phyloP scores from a whole-genome alignment of 2,329 filamentous ascomycete genomes.

The Colletotrichum truncatum region DNA sequence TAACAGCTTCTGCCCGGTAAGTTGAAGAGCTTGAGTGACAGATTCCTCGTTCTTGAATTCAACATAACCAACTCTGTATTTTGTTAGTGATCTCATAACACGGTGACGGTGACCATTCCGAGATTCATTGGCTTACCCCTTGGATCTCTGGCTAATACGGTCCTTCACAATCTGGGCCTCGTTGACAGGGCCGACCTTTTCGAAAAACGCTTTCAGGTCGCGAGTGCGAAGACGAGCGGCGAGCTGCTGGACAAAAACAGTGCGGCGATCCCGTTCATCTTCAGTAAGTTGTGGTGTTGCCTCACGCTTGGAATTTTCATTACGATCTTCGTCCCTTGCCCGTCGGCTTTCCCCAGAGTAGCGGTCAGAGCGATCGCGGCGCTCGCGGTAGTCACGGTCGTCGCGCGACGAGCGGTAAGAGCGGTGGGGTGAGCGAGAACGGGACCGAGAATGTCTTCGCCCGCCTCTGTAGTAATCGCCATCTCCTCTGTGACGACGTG shows the following conservation, averaged over 20 bases:
- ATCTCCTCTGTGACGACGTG: conserved; percentile 73
- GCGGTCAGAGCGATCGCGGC: conserved; percentile 53
- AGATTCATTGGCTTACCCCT: conserved; percentile 88
- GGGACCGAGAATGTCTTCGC: conserved; percentile 66
- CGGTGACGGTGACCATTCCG: no score
- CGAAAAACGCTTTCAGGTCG: conserved; percentile 94
- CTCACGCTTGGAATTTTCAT: conserved; percentile 53
- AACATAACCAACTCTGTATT: conserved; percentile 91
- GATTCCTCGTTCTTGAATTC: conserved; percentile 98
- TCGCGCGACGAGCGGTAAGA: conserved; percentile 63
- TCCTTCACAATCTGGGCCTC: conserved; percentile 99
- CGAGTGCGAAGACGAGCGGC: conserved; percentile 92
- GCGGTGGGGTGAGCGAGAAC: conserved; percentile 76
- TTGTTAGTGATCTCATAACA: no score
- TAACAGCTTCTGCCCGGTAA: conserved; percentile 98
- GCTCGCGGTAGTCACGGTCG: conserved; percentile 66
- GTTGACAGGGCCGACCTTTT: conserved; percentile 92
- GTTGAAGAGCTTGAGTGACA: conserved; percentile 91
- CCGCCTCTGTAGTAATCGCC: conserved; percentile 74
- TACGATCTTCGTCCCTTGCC: conserved; percentile 59
- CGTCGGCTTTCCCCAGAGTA: conserved; percentile 56
- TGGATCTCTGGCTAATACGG: conserved; percentile 93
- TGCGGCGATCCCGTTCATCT: conserved; percentile 95
- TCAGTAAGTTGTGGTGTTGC: conserved; percentile 82
- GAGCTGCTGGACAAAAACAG: conserved; percentile 98